Evolutionary conservation across 148 eudicot genomes (phyloP).

Genomic region (Hydrangea macrophylla): DNA sequence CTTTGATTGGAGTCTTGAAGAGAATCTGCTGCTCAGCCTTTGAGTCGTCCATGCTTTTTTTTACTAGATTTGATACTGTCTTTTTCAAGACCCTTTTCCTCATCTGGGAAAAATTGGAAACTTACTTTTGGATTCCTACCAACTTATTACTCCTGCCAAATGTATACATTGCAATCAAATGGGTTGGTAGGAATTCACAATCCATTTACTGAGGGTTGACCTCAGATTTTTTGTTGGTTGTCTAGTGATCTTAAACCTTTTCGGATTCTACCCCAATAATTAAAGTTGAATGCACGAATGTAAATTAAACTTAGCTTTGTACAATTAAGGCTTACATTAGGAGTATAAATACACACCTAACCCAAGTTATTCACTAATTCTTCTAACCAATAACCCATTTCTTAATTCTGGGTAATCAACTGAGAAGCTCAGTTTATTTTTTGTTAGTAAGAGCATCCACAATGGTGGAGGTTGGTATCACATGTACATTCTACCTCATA

Average conservation of each 20-base stretch:
- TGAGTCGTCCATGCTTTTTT: background rate
- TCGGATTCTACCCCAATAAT: background rate
- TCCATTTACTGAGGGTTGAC: background rate
- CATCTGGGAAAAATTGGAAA: background rate
- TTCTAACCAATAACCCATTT: too few species aligned
- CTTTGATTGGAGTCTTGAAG: background rate
- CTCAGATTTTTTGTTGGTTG: background rate
- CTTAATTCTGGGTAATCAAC: too few species aligned
- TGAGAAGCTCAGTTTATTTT: too few species aligned
- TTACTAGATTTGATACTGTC: background rate
- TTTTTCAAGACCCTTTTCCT: background rate
- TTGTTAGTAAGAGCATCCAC: too few species aligned
- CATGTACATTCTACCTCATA: too few species aligned
- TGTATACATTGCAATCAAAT: background rate
- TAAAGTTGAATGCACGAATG: background rate
- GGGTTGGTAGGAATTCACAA: background rate
- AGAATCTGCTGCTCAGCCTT: background rate
- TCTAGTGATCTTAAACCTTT: background rate
- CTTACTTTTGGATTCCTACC: background rate
- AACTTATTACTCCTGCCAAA: background rate
- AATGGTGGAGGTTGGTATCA: too few species aligned
- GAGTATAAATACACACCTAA: too few species aligned
- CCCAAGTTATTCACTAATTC: too few species aligned
- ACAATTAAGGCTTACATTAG: too few species aligned
- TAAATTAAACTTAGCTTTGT: too few species aligned